phyloP scores from a whole-genome alignment of 495 filamentous ascomycete species.

The Aspergillus nanangensis region DNA sequence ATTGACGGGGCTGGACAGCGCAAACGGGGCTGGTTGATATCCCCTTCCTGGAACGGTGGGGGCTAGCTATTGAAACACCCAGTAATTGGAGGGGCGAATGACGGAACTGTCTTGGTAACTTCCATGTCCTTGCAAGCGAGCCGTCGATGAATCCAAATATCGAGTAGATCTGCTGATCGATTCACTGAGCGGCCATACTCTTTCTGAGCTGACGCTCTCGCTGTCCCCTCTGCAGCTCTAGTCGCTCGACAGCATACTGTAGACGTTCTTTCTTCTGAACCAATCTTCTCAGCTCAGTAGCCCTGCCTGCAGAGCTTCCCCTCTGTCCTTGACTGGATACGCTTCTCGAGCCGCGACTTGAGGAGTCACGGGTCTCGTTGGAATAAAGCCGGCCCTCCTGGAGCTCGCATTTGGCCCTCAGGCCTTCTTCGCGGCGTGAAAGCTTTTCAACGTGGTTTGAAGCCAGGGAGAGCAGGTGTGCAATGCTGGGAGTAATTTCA shows the following conservation, averaged over 20 bases:
- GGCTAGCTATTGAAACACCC: too few relatives aligned
- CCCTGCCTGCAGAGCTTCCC: slow-evolving; percentile 44
- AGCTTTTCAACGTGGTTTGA: slow-evolving; percentile 68
- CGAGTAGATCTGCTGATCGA: not conserved
- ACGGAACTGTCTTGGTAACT: too few relatives aligned
- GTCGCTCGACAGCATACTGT: slow-evolving; percentile 69
- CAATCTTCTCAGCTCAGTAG: slow-evolving; percentile 57
- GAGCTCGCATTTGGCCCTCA: slow-evolving; percentile 68
- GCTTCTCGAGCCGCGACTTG: slow-evolving; percentile 13
- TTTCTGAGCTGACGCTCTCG: slow-evolving; percentile 72
- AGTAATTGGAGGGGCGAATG: too few relatives aligned
- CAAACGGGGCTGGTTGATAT: too few relatives aligned
- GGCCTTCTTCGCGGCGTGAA: slow-evolving; percentile 60
- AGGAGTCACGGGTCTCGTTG: slow-evolving; percentile 25
- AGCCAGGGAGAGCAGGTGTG: slow-evolving; percentile 58
- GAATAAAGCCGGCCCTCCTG: slow-evolving; percentile 62
- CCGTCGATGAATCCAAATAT: too few relatives aligned
- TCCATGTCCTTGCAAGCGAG: too few relatives aligned
- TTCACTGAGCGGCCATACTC: slow-evolving; percentile 60
- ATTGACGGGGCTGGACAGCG: too few relatives aligned
- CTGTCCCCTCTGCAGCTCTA: slow-evolving; percentile 63
- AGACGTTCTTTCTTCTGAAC: slow-evolving; percentile 73
- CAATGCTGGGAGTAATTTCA: slow-evolving; percentile 72
- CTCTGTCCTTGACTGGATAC: slow-evolving; percentile 22
- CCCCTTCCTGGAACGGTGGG: too few relatives aligned